Evolutionary conservation across 441 rosid genomes (phyloP).

Genomic region (Populus hybrid): DNA sequence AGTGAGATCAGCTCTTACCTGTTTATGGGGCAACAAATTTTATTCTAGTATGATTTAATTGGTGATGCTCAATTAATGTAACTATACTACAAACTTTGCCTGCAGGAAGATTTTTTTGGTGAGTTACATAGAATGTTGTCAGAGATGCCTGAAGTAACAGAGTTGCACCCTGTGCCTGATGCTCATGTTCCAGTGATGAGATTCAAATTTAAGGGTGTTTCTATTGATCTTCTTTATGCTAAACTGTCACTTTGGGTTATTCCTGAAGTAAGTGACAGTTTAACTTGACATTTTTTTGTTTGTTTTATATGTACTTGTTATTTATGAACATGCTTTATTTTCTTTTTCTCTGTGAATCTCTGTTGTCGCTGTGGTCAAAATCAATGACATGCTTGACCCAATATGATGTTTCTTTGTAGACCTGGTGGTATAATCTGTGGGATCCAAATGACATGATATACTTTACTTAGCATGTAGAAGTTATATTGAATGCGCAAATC

Average conservation of each 20-base stretch:
- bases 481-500: too few species aligned
- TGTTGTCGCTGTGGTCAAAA: not conserved
- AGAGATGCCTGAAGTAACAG: constrained; percentile 93
- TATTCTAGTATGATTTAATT: constrained; percentile 12
- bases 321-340: not conserved
- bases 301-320: not conserved
- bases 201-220: constrained; percentile 85
- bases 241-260: constrained; percentile 83
- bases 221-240: constrained; percentile 95
- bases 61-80: constrained; percentile 18
- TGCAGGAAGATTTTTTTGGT: constrained; percentile 92
- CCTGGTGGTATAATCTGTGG: too few species aligned
- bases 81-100: constrained; percentile 23
- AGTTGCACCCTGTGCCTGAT: constrained; percentile 96
- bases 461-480: too few species aligned
- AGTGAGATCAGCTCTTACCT: constrained; percentile 48
- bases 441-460: too few species aligned
- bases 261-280: constrained; percentile 77
- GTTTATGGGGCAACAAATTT: constrained; percentile 19
- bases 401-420: not conserved
- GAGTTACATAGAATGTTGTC: constrained; percentile 74
- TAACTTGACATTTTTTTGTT: not conserved
- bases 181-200: constrained; percentile 94
- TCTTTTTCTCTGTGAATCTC: not conserved
- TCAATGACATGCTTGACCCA: too few species aligned